Percentiles rank a stretch among this genome's conserved stretches.
Evolutionary conservation across 1,139 yeast genomes (phyloP).

Genomic region (Diutina scorzettiae): DNA sequence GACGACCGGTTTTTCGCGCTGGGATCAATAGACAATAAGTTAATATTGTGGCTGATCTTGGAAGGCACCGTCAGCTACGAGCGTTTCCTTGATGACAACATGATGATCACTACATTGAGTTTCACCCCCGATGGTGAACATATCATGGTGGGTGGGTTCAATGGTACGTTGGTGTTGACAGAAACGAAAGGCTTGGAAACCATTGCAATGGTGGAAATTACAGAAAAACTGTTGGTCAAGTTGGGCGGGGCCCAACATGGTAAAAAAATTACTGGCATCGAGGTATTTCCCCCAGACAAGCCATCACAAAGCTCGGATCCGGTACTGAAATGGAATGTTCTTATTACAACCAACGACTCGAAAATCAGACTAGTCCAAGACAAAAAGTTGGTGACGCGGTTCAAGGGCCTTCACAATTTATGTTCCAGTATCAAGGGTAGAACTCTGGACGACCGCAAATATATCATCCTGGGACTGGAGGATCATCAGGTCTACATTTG

Average conservation of each 20-base stretch:
- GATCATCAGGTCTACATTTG: conserved; percentile 67
- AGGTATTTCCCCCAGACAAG: conserved; percentile 14
- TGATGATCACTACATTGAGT: conserved; percentile 56
- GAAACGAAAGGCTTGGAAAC: conserved; percentile 55
- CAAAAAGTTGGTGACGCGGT: conserved; percentile 48
- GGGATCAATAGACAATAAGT: conserved; percentile 69
- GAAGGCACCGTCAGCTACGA: conserved; percentile 34
- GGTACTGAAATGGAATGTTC: conserved; percentile 21
- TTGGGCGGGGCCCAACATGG: conserved; percentile 20
- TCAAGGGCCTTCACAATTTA: conserved; percentile 63
- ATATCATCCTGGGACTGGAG: conserved; percentile 50
- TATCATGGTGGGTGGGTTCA: conserved; percentile 70
- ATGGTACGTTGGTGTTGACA: conserved; percentile 54
- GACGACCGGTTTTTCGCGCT: conserved; percentile 84
- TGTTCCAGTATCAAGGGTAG: conserved; percentile 64
- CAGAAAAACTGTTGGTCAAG: conserved; percentile 18
- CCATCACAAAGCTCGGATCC: no score
- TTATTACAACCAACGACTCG: conserved; percentile 74
- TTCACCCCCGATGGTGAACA: conserved; percentile 61
- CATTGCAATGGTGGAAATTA: conserved; percentile 42
- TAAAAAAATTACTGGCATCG: conserved; percentile 31
- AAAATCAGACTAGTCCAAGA: conserved; percentile 55
- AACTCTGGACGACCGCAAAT: conserved; percentile 41
- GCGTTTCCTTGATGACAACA: conserved; percentile 36
- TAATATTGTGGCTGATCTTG: conserved; percentile 77